Conservation (phyloP, 2,329 filamentous ascomycete species). For the Claviceps purpurea region DNA sequence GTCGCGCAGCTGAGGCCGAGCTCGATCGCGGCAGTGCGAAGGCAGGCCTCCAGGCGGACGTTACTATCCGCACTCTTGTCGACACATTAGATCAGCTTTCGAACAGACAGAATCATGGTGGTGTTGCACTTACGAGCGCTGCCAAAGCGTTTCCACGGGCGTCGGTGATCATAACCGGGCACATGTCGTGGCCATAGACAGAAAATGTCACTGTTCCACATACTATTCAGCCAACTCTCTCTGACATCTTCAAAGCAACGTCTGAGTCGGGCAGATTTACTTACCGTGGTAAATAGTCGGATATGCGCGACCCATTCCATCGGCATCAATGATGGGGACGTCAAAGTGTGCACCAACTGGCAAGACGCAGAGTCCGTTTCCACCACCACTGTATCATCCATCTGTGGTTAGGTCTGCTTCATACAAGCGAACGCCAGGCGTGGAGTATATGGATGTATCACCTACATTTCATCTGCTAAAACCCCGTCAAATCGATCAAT, state of each 20-base stretch:
- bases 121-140: conserved; percentile 14
- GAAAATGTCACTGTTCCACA: conserved; percentile 19
- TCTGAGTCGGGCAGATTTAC: background rate
- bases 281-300: conserved; percentile 23
- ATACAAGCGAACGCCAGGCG: background rate
- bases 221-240: background rate
- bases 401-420: background rate
- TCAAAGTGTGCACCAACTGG: conserved; percentile 21
- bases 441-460: background rate
- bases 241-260: too few species aligned
- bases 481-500: conserved; percentile 20
- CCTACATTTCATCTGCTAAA: conserved; percentile 25
- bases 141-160: conserved; percentile 22
- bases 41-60: conserved; percentile 20
- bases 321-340: conserved; percentile 23
- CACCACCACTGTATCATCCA: conserved; percentile 18
- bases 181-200: conserved; percentile 23
- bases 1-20: conserved; percentile 25
- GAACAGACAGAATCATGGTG: background rate
- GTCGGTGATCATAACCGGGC: conserved; percentile 24
- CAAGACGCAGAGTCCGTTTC: conserved; percentile 24
- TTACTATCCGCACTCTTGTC: conserved; percentile 21
- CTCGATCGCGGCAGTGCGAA: conserved; percentile 23
- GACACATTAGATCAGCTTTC: background rate
- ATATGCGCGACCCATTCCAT: conserved; percentile 25